These are phyloP conservation scores for Calonectria ilicicola DNA, from an alignment of 2,329 filamentous ascomycete genomes.

Conservation along the genomic window DNA sequence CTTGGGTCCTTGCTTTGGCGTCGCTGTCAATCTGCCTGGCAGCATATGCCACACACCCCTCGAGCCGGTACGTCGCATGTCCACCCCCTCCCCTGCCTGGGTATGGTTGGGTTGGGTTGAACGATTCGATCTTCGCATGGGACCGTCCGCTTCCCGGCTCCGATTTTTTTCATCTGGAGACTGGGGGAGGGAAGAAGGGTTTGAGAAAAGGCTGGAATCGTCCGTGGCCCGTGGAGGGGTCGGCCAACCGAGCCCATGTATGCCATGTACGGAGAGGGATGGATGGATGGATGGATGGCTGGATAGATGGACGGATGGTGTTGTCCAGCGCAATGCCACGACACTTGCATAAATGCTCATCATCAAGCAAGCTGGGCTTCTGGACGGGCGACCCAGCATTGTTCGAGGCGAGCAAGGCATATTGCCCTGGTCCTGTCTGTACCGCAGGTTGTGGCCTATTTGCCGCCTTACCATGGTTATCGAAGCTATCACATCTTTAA, in stretches of 20 bases:
- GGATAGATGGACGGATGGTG: conserved; percentile 23
- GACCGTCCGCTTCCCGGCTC: conserved; percentile 38
- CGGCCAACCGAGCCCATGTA: conserved; percentile 21
- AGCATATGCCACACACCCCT: conserved; percentile 31
- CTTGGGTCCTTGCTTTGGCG: conserved; percentile 33
- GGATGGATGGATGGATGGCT: conserved; percentile 1
- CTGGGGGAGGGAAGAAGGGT: conserved; percentile 24
- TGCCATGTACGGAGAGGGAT: conserved; percentile 2
- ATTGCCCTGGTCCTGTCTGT: conserved; percentile 12
- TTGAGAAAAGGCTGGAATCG: conserved; percentile 27
- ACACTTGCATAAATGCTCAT: conserved; percentile 45
- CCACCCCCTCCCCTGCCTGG: conserved; percentile 17
- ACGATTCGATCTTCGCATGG: conserved; percentile 45
- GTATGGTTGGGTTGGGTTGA: conserved; percentile 29
- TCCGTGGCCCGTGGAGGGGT: conserved; percentile 19
- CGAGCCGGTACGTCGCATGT: conserved; percentile 12
- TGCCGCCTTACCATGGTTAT: background rate
- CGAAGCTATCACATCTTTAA: conserved; percentile 1
- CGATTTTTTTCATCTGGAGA: conserved; percentile 39
- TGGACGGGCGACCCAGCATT: conserved; percentile 31
- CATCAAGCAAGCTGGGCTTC: conserved; percentile 24
- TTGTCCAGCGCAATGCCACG: conserved; percentile 45
- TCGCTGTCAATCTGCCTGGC: conserved; percentile 32
- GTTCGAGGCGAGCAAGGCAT: background rate
- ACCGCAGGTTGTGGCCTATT: background rate